Evolutionary conservation across 345 rosid genomes (phyloP).

Genomic region (Iberis pinnata): DNA sequence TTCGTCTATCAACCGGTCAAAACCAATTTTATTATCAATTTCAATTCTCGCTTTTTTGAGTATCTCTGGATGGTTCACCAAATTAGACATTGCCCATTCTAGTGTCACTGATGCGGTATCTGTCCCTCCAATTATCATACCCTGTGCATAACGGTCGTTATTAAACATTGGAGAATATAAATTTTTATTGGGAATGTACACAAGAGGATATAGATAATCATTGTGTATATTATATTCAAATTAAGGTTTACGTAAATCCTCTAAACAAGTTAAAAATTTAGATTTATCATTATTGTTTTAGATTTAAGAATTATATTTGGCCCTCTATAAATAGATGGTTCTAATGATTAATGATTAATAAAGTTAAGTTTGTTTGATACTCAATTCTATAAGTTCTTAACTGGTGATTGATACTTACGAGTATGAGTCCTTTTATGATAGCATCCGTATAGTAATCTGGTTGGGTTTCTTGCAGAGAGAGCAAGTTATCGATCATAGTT

Average conservation of each 20-base stretch:
- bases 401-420: slow-evolving; percentile 5
- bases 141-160: slow-evolving; percentile 16
- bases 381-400: no score
- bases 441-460: slow-evolving; percentile 42
- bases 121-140: slow-evolving; percentile 37
- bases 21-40: slow-evolving; percentile 31
- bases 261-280: no score
- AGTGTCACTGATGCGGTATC: slow-evolving; percentile 46
- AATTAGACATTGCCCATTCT: slow-evolving; percentile 50
- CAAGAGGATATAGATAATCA: no score
- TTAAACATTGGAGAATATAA: no score
- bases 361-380: no score
- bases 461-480: slow-evolving; percentile 38
- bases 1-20: slow-evolving; percentile 40
- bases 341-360: no score
- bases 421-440: slow-evolving; percentile 42
- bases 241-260: no score
- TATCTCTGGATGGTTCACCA: slow-evolving; percentile 36
- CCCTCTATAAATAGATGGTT: no score
- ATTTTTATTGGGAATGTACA: no score
- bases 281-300: no score
- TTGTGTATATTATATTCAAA: no score
- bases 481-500: slow-evolving; percentile 44
- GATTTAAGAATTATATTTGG: no score
- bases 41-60: slow-evolving; percentile 33